These are phyloP conservation scores for Plantago rigida DNA, from an alignment of 305 asterid species.

Conservation along the genomic window DNA sequence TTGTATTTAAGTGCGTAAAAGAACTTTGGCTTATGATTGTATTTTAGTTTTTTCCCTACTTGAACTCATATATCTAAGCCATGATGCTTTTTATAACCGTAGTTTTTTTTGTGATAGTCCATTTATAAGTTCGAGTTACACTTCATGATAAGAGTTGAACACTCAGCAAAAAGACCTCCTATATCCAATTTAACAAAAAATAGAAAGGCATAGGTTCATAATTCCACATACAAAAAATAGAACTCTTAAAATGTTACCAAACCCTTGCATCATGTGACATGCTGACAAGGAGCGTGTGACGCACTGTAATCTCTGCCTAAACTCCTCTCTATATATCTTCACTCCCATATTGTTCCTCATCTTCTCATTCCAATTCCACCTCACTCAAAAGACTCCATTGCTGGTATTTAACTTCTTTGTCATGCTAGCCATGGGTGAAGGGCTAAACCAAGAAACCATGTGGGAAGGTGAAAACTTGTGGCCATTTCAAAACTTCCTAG, in stretches of 20 bases:
- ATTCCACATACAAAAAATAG: too few relatives aligned
- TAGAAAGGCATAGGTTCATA: too few relatives aligned
- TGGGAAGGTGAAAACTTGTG: slow-evolving; percentile 38
- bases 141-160: too few relatives aligned
- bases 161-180: too few relatives aligned
- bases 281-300: slow-evolving; percentile 1
- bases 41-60: slow-evolving; percentile 35
- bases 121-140: too few relatives aligned
- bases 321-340: slow-evolving; percentile 6
- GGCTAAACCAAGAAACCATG: slow-evolving; percentile 14
- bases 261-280: background rate
- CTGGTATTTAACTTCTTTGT: background rate
- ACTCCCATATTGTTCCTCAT: background rate
- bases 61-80: slow-evolving; percentile 12
- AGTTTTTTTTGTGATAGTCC: background rate
- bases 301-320: background rate
- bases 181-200: too few relatives aligned
- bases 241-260: too few relatives aligned
- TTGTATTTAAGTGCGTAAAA: slow-evolving; percentile 44
- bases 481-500: slow-evolving; percentile 26
- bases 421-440: slow-evolving; percentile 33
- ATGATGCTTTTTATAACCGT: slow-evolving; percentile 19
- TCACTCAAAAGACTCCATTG: background rate
- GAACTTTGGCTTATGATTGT: slow-evolving; percentile 47
- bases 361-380: background rate